Evolutionary conservation across 2,329 filamentous ascomycete species (phyloP), one percentile per base, ranked within the genome.

Genomic region (Emergomyces africanus): DNA sequence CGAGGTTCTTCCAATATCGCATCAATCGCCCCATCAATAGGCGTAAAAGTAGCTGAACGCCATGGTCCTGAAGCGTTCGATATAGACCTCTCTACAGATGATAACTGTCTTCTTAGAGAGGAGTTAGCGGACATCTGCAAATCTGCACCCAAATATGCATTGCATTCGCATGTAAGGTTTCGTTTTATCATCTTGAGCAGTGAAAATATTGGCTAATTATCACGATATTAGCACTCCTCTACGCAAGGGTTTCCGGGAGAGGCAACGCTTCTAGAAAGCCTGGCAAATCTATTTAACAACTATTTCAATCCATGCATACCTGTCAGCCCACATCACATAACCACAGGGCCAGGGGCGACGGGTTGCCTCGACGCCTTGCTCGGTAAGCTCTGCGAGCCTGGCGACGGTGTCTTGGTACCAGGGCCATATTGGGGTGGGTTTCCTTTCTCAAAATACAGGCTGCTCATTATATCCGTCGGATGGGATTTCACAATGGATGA

Each of bases 311-410:
- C 68, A 8, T 44, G 54, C n/a, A 57, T 57, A 14, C 61, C 61
- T 8, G 66, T 71, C 1, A 35, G 57, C 3, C 37, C 64, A 6
- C 54, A 59, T 28, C 66, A 70, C 30, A 33, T 71, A 2, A 59
- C 57, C 1, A 60, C 61, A 2, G 67, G 59, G 5, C 62, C 66
- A 12, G 66, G 66, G 10, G 65, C 60, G 5, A 44, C 50, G 10
- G 51, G 57, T 3, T 60, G 57, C 42, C 55, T 71, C 25, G 67
- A 73, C 25, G 62, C 68, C 8, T 56, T 74, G 9, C 56, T 74
- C 3, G 66, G 64, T 56, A 68, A 67, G 37, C 69, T 74, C 23
- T 72, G 70, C 59, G 69, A 72, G 9, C 44, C 64, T 1, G 71
- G 68, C 23, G 71, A 73, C 54, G 69, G 67, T 0, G 58, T 72